phyloP scores from a whole-genome alignment of 2,329 filamentous ascomycete species.

The Botrytis pseudocinerea region DNA sequence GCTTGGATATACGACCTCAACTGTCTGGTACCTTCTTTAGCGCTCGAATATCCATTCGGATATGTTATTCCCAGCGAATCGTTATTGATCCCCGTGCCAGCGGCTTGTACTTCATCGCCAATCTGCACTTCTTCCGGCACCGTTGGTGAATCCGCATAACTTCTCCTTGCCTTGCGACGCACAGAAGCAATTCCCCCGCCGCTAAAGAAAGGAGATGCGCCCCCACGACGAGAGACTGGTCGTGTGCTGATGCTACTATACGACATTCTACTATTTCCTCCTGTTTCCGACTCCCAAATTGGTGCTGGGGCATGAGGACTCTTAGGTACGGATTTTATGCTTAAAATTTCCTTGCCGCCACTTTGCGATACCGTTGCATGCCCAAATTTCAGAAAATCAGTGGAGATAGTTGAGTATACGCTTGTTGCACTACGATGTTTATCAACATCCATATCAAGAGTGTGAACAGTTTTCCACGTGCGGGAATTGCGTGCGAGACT shows the following conservation, averaged over 20 bases:
- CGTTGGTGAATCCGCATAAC: constrained; percentile 36
- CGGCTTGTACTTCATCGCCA: constrained; percentile 23
- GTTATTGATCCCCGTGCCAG: constrained; percentile 26
- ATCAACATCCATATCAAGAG: constrained; percentile 22
- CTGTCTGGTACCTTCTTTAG: constrained; percentile 37
- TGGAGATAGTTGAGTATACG: constrained; percentile 18
- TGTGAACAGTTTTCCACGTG: constrained; percentile 32
- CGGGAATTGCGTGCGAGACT: constrained; percentile 30
- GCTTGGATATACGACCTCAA: constrained; percentile 34
- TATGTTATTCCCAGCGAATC: constrained; percentile 31
- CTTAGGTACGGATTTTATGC: constrained; percentile 23
- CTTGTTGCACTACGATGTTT: constrained; percentile 29
- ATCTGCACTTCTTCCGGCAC: constrained; percentile 33
- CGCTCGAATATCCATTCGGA: constrained; percentile 33
- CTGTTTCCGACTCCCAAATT: constrained; percentile 20
- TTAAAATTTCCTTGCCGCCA: constrained; percentile 26
- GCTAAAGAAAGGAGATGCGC: constrained; percentile 38
- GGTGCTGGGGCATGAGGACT: constrained; percentile 25
- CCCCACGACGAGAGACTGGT: constrained; percentile 34
- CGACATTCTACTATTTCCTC: constrained; percentile 12
- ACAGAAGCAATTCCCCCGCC: constrained; percentile 23
- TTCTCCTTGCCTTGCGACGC: constrained; percentile 30
- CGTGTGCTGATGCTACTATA: constrained; percentile 27
- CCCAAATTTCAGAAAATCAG: constrained; percentile 12
- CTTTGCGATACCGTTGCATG: constrained; percentile 29